Evolutionary conservation across 2,329 filamentous ascomycete species (phyloP).

Genomic region (Botryotinia narcissicola): DNA sequence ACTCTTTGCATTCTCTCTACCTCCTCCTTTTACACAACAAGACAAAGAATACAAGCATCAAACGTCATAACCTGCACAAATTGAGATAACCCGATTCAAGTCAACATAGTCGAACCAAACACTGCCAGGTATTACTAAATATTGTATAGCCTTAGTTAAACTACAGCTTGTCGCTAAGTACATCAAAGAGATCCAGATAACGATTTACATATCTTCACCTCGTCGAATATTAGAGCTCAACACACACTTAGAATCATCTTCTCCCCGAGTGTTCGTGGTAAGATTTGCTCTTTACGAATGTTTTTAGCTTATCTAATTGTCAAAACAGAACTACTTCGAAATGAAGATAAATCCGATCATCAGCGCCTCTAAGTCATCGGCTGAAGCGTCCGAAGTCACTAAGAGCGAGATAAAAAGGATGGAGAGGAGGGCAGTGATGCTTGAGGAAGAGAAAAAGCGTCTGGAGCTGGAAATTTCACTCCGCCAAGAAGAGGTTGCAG

Average conservation of each 20-base stretch:
- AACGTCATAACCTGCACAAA: not conserved
- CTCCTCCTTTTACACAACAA: not conserved
- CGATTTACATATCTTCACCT: not conserved
- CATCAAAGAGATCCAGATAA: not conserved
- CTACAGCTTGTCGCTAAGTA: not conserved
- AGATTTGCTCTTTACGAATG: not conserved
- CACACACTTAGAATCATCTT: not conserved
- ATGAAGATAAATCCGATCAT: not conserved
- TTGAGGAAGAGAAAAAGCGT: not conserved
- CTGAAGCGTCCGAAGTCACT: not conserved
- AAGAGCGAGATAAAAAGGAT: not conserved
- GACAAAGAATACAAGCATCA: not conserved
- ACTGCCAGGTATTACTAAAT: not conserved
- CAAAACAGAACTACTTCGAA: not conserved
- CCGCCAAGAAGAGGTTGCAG: no score
- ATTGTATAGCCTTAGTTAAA: not conserved
- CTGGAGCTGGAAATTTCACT: not conserved
- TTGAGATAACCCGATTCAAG: not conserved
- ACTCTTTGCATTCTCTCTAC: not conserved
- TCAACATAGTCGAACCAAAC: not conserved
- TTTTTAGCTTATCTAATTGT: not conserved
- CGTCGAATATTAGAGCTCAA: not conserved
- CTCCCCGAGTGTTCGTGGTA: not conserved
- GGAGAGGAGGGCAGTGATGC: fast-evolving
- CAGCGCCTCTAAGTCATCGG: not conserved